Base-by-base conservation (phyloP, 345 rosid genomes). In the Pseudoturritis turrita region DNA sequence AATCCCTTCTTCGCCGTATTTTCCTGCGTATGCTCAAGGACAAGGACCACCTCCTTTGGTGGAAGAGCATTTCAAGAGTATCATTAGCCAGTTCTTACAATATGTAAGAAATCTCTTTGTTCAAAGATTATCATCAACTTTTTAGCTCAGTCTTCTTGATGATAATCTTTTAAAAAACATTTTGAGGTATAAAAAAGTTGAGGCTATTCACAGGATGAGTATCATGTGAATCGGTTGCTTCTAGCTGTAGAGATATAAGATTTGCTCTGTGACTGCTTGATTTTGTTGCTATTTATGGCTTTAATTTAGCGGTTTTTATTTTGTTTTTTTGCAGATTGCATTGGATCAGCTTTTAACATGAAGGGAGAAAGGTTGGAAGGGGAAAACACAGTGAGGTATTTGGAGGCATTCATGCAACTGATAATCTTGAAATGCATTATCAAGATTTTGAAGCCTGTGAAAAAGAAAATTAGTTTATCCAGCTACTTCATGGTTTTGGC, bases 11-110 rank as follows among this genome's bases (percentile, higher is more conserved):
- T 89, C 99, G 0, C 86, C 90, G 7, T 89, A 83, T 78, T 84
- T 89, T 68, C 97, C 99, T 44, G 68, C 80, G 23, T 78, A 85
- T 66, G 98, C 95, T 23, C 92, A 85, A 81, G 96, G 85, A 22
- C 90, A 86, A 76, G 97, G 96, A n/a, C 91, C 89, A 6, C 85
- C 97, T 54, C 96, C 96, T 0, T 86, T 91, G 97, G 89, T 89
- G 63, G 88, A 84, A 61, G 96, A 95, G 73, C 91, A 93, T 29
- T 89, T 91, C 76, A 96, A 86, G 81, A 88, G 96, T 62, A 89
- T 91, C 77, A 74, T 89, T 57, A 83, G 88, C 73, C 97, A 95
- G 73, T 96, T 95, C 69, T 89, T 95, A 73, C 96, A 86, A 82
- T 95, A 75, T 80, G 97, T 95, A 77, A 11, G n/a, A n/a, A n/a